Evolutionary conservation across 139 green algal genomes (phyloP).

Genomic region (Spirogloea muscicola): DNA sequence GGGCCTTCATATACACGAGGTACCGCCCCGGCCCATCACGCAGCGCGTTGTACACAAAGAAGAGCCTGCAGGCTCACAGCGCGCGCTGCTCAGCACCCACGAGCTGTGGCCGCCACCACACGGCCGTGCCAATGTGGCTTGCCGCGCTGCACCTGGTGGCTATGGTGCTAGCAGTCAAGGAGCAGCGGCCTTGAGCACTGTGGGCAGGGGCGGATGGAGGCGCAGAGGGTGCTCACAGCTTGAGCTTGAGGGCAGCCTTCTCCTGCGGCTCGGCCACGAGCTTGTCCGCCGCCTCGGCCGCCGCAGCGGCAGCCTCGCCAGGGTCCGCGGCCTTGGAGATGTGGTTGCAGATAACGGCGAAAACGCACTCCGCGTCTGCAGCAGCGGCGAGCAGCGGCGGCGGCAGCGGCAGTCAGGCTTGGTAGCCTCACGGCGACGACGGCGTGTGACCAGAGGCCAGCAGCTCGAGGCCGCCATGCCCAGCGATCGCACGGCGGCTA

Average conservation of each 20-base stretch:
- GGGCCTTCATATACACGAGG: not conserved
- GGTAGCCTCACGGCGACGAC: too few relatives aligned
- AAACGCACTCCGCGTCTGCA: conserved; percentile 1
- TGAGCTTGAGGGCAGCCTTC: not conserved
- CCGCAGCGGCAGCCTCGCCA: not conserved
- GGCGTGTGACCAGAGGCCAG: too few relatives aligned
- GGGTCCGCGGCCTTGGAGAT: not conserved
- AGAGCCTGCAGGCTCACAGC: not conserved
- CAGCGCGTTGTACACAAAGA: conserved; percentile 12
- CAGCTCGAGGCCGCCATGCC: too few relatives aligned
- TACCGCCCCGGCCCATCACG: not conserved
- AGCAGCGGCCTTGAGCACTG: too few relatives aligned
- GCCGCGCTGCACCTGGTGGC: too few relatives aligned
- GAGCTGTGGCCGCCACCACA: not conserved
- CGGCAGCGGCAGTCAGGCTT: too few relatives aligned
- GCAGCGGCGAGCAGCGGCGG: too few relatives aligned
- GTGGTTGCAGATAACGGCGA: conserved; percentile 1
- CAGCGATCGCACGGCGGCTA: too few relatives aligned
- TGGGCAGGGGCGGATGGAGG: not conserved
- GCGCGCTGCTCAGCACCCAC: not conserved
- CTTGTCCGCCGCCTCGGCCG: not conserved
- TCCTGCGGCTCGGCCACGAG: not conserved
- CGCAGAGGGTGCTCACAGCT: not conserved
- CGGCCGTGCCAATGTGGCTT: not conserved
- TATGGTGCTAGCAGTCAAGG: too few relatives aligned